Conservation (phyloP, 2,329 filamentous ascomycete species). For the Stromatinia cepivora region DNA sequence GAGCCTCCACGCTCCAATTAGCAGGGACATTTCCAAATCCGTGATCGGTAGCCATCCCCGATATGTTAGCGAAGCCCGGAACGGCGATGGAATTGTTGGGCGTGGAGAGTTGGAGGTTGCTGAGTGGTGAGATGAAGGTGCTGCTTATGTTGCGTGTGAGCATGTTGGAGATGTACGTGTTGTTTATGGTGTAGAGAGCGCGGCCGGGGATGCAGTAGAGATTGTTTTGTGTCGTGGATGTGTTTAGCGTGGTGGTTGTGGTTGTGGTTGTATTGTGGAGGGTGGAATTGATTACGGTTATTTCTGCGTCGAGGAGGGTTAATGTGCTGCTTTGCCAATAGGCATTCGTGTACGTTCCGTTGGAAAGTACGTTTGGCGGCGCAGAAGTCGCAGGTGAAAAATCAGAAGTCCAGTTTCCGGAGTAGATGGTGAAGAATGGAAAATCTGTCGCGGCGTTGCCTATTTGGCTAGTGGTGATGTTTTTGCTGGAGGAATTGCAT, state of each 20-base stretch:
- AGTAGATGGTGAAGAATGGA: not conserved
- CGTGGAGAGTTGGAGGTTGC: slow-evolving; percentile 24
- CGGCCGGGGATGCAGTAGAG: slow-evolving; percentile 27
- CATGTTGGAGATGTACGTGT: slow-evolving; percentile 28
- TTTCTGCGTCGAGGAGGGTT: not conserved
- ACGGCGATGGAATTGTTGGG: slow-evolving; percentile 24
- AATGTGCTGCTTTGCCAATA: slow-evolving; percentile 11
- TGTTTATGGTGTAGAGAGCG: slow-evolving; percentile 29
- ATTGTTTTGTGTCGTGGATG: slow-evolving; percentile 19
- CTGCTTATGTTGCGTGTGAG: slow-evolving; percentile 18
- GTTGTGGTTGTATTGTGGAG: not conserved
- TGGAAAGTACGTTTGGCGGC: not conserved
- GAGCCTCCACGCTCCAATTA: slow-evolving; percentile 27
- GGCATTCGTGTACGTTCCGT: slow-evolving; percentile 1
- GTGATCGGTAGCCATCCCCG: not conserved
- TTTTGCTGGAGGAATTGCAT: slow-evolving; percentile 22
- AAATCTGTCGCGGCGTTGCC: not conserved
- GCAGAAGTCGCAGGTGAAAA: not conserved
- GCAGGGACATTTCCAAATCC: slow-evolving; percentile 24
- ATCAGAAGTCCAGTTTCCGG: slow-evolving; percentile 1
- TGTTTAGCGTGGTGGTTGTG: not conserved
- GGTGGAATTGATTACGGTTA: not conserved
- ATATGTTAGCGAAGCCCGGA: slow-evolving; percentile 16
- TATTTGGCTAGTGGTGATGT: not conserved
- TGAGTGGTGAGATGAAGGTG: not conserved